Percentiles rank a stretch among this genome's conserved stretches.
These are phyloP conservation scores for Flaveria bidentis DNA, from an alignment of 129 eudicot genomes.

Conservation along the genomic window DNA sequence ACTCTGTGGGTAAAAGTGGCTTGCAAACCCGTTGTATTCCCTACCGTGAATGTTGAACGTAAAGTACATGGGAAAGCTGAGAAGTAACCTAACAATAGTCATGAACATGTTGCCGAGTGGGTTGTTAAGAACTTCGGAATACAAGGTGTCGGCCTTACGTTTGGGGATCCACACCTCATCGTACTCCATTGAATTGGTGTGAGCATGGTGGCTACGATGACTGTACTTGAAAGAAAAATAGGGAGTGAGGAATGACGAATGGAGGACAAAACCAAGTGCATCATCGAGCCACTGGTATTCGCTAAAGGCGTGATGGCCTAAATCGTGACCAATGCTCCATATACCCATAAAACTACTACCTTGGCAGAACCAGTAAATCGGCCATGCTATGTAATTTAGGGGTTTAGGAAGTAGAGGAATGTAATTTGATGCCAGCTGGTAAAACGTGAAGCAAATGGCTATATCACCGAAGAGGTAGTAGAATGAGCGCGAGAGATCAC, in stretches of 20 bases:
- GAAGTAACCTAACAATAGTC: constrained; percentile 23
- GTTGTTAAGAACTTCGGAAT: constrained; percentile 28
- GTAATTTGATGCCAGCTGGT: constrained; percentile 20
- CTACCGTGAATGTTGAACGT: constrained; percentile 31
- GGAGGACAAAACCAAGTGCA: constrained; percentile 22
- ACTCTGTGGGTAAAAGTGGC: constrained; percentile 20
- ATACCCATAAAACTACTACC: constrained; percentile 34
- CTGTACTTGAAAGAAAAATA: constrained; percentile 26
- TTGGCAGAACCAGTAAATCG: constrained; percentile 32
- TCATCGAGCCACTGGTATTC: constrained; percentile 23
- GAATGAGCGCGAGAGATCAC: constrained; percentile 2
- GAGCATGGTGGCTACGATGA: constrained; percentile 40
- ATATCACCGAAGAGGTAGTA: constrained; percentile 24
- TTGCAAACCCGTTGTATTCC: constrained; percentile 21
- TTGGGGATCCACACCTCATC: constrained; percentile 38
- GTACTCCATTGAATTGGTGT: constrained; percentile 32
- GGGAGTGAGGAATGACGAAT: constrained; percentile 23
- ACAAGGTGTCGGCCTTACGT: constrained; percentile 21
- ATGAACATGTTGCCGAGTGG: constrained; percentile 30
- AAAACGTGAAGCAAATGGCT: constrained; percentile 24
- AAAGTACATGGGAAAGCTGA: constrained; percentile 33
- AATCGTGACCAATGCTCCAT: constrained; percentile 38
- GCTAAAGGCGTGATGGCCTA: constrained; percentile 27
- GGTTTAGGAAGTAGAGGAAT: constrained; percentile 31
- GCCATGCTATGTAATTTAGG: constrained; percentile 31